A percentile compares a stretch with the other conserved stretches of the same genome.
Conservation (phyloP, 768 basidiomycete genomes). For the Rhizopogon roseolus region DNA sequence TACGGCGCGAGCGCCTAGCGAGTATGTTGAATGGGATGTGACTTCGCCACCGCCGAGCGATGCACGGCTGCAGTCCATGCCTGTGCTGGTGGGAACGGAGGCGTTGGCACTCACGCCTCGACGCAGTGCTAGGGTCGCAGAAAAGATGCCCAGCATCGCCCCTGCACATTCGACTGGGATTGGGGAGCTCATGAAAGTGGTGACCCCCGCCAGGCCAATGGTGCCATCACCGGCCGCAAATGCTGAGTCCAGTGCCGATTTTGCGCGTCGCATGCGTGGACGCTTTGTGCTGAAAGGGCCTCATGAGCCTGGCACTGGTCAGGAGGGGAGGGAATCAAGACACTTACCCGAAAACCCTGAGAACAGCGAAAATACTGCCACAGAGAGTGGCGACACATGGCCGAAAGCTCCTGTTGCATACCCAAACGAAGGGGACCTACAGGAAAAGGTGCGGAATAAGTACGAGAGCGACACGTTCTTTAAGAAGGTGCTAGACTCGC, state of each 20-base stretch:
- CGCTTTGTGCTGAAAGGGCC: constrained; percentile 12
- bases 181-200: no score
- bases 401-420: no score
- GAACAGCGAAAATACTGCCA: no score
- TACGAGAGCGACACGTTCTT: no score
- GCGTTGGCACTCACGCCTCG: neutral
- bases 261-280: neutral
- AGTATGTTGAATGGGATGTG: neutral
- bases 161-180: no score
- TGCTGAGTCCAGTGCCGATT: neutral
- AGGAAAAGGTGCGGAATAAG: no score
- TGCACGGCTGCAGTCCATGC: neutral
- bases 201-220: neutral
- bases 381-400: no score
- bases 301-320: no score
- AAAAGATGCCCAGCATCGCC: neutral
- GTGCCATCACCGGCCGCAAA: no score
- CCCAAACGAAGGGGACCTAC: no score
- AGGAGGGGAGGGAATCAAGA: neutral
- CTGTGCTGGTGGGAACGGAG: neutral
- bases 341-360: neutral
- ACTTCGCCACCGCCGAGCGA: no score
- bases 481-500: no score
- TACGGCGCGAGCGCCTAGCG: neutral
- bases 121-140: neutral